Percentiles rank a stretch among this genome's conserved stretches.
These are phyloP conservation scores for Lecanicillium sp. DNA, from an alignment of 2,329 filamentous ascomycete species.

Conservation along the genomic window DNA sequence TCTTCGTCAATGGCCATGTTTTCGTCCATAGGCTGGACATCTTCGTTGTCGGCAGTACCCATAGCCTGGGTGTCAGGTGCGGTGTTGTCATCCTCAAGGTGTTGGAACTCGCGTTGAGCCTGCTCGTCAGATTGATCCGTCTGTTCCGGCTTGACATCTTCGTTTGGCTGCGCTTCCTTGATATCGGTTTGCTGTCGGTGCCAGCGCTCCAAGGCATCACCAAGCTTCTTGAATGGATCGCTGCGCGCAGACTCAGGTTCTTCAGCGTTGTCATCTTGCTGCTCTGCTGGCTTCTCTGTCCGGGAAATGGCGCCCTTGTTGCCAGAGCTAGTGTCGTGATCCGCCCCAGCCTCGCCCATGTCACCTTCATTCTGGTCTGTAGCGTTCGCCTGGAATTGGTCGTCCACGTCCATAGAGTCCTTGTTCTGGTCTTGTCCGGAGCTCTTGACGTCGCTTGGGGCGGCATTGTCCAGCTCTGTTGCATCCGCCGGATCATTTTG, in stretches of 20 bases:
- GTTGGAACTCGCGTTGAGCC: constrained; percentile 81
- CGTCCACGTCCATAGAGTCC: constrained; percentile 55
- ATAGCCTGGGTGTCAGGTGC: constrained; percentile 85
- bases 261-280: constrained; percentile 38
- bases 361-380: constrained; percentile 62
- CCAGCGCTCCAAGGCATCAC: constrained; percentile 88
- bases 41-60: constrained; percentile 80
- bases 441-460: constrained; percentile 57
- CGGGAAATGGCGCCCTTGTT: constrained; percentile 53
- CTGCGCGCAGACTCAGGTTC: constrained; percentile 38
- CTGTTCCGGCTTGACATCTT: constrained; percentile 40
- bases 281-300: constrained; percentile 40
- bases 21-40: constrained; percentile 79
- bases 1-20: constrained; percentile 78
- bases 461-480: constrained; percentile 55
- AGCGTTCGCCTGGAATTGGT: constrained; percentile 52
- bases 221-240: constrained; percentile 88
- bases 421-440: constrained; percentile 61
- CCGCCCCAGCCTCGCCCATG: constrained; percentile 57
- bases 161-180: constrained; percentile 45
- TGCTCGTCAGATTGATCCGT: constrained; percentile 57
- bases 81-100: constrained; percentile 77
- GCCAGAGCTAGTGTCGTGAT: constrained; percentile 57
- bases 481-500: constrained; percentile 7
- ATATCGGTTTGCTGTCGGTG: constrained; percentile 86